phyloP scores from a whole-genome alignment of 345 rosid species.

The Boechera divaricarpa region DNA sequence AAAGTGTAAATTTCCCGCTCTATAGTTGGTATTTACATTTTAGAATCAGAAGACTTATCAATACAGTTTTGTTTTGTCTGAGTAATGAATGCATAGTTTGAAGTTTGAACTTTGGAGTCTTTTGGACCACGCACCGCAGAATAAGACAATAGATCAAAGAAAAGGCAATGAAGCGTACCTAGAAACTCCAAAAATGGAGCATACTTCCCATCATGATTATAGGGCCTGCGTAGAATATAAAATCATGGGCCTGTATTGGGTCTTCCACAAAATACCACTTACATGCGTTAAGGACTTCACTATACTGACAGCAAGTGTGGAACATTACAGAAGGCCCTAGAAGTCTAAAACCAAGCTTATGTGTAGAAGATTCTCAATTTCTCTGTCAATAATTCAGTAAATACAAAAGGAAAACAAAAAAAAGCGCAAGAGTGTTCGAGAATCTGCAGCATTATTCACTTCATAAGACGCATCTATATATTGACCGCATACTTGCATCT shows the following conservation, averaged over 20 bases:
- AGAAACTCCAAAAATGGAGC: background rate
- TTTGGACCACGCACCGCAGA: background rate
- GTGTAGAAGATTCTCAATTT: constrained; percentile 45
- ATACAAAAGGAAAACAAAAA: background rate
- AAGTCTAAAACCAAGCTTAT: background rate
- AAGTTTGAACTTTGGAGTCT: too few relatives aligned
- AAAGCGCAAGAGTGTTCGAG: constrained; percentile 32
- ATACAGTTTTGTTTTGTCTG: background rate
- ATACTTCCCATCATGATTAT: background rate
- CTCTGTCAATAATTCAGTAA: background rate
- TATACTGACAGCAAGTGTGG: constrained; percentile 27
- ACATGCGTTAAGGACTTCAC: background rate
- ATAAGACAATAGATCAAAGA: background rate
- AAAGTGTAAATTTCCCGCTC: background rate
- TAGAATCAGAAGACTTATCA: too few relatives aligned
- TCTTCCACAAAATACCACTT: background rate
- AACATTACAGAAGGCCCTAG: constrained; percentile 29
- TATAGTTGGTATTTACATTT: too few relatives aligned
- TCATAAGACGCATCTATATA: constrained; percentile 15
- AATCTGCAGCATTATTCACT: constrained; percentile 20
- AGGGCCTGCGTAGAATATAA: constrained; percentile 8
- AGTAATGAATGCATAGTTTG: constrained; percentile 7
- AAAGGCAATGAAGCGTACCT: background rate
- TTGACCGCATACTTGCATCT: background rate
- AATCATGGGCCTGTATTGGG: constrained; percentile 37